These are phyloP conservation scores for Salix exigua DNA, from an alignment of 345 rosid species.

Conservation along the genomic window DNA sequence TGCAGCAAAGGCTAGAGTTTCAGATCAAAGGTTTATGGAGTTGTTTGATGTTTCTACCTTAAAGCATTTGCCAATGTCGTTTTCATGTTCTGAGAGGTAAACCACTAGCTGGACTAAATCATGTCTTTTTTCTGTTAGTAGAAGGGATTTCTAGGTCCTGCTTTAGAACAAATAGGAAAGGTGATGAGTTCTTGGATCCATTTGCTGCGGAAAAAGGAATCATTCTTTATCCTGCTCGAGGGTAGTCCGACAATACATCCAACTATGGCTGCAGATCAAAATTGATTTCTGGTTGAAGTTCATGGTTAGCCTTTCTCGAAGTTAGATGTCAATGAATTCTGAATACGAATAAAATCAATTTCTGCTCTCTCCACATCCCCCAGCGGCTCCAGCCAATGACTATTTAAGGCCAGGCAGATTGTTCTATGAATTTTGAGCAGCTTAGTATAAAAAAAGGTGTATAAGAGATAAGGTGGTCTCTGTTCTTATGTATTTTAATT, in stretches of 20 bases:
- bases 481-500: neutral
- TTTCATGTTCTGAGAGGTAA: conserved; percentile 61
- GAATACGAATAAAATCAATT: conserved; percentile 3
- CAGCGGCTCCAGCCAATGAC: conserved; percentile 4
- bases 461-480: neutral
- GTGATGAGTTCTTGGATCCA: conserved; percentile 35
- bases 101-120: conserved; percentile 17
- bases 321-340: neutral
- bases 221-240: conserved; percentile 15
- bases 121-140: conserved; percentile 22
- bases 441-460: neutral
- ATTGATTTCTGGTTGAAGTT: conserved; percentile 3
- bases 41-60: conserved; percentile 70
- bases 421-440: neutral
- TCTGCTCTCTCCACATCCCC: neutral
- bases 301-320: neutral
- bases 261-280: neutral
- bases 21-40: conserved; percentile 95
- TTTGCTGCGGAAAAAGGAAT: conserved; percentile 27
- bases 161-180: conserved; percentile 41
- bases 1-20: conserved; percentile 87
- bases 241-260: conserved; percentile 13
- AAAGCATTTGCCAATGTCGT: conserved; percentile 60
- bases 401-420: neutral
- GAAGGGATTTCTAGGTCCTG: conserved; percentile 23